Conservation (phyloP, 2,329 filamentous ascomycete species). For the Raffaelea deltoideospora region DNA sequence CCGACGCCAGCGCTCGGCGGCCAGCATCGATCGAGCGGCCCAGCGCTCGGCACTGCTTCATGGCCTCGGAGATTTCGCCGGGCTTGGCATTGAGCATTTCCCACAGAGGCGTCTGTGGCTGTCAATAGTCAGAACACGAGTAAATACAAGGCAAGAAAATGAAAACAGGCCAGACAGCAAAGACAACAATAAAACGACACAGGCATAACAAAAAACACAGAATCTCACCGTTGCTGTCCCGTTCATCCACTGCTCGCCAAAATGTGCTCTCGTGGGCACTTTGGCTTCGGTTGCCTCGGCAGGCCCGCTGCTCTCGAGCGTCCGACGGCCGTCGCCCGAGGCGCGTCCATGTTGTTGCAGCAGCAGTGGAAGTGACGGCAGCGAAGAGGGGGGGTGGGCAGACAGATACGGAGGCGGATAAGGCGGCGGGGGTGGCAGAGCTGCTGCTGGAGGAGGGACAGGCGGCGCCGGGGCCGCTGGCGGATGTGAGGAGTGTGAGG, state of each 20-base stretch:
- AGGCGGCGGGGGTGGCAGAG: background rate
- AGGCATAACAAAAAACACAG: too few species aligned
- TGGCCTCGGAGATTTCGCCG: constrained; percentile 14
- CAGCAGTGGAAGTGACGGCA: background rate
- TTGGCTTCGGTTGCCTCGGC: too few species aligned
- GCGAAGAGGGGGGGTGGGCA: background rate
- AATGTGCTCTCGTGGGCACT: too few species aligned
- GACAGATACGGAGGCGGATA: too few species aligned
- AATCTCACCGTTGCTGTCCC: too few species aligned
- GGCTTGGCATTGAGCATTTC: too few species aligned
- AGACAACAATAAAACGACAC: too few species aligned
- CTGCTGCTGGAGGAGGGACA: constrained; percentile 1
- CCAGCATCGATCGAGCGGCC: constrained; percentile 34
- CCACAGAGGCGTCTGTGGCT: constrained; percentile 23
- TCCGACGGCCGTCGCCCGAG: too few species aligned
- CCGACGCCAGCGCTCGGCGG: constrained; percentile 13
- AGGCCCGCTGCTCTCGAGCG: too few species aligned
- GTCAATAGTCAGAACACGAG: background rate
- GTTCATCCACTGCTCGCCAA: too few species aligned
- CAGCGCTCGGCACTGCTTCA: constrained; percentile 37
- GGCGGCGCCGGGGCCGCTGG: background rate
- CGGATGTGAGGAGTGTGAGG: too few species aligned
- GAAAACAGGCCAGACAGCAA: constrained; percentile 14
- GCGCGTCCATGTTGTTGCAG: constrained; percentile 1
- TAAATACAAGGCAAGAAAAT: background rate